phyloP scores from a whole-genome alignment of 1,284 basidiomycete species.

The Fomitopsis pinicola region DNA sequence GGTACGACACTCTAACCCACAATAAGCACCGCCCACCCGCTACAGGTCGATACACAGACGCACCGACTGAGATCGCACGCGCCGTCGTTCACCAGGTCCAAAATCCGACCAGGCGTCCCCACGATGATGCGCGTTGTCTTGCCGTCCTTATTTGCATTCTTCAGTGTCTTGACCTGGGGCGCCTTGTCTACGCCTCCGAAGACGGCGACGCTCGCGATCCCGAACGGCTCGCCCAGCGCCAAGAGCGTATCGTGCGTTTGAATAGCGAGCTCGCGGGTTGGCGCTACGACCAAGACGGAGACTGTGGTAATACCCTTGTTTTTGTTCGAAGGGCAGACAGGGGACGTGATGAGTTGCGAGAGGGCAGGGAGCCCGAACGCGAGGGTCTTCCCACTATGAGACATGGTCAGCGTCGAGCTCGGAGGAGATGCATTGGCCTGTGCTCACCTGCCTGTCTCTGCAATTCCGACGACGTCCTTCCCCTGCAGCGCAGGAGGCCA shows the following conservation, averaged over 20 bases:
- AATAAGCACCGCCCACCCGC: background rate
- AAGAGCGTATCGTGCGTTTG: slow-evolving; percentile 90
- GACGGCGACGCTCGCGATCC: slow-evolving; percentile 79
- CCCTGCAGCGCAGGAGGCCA: slow-evolving; percentile 89
- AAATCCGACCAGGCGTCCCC: slow-evolving; percentile 90
- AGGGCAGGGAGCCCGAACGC: slow-evolving; percentile 94
- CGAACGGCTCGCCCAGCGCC: slow-evolving; percentile 73
- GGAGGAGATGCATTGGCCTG: background rate
- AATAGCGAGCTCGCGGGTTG: slow-evolving; percentile 92
- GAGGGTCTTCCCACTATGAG: slow-evolving; percentile 85
- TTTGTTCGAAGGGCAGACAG: slow-evolving; percentile 28
- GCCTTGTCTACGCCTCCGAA: slow-evolving; percentile 93
- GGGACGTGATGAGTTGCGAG: slow-evolving; percentile 52
- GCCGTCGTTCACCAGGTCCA: slow-evolving; percentile 87
- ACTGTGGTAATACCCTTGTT: slow-evolving; percentile 38
- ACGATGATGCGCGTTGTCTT: slow-evolving; percentile 77
- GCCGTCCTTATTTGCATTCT: slow-evolving; percentile 41
- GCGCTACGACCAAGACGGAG: slow-evolving; percentile 84
- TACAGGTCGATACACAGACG: slow-evolving; percentile 21
- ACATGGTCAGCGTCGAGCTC: background rate
- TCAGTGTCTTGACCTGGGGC: slow-evolving; percentile 67
- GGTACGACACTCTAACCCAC: slow-evolving; percentile 69
- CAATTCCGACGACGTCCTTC: slow-evolving; percentile 91
- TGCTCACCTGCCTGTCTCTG: slow-evolving; percentile 86
- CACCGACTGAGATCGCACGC: slow-evolving; percentile 77